These are phyloP conservation scores for Candida arabinofermentans DNA, from an alignment of 805 yeast genomes.

Conservation along the genomic window DNA sequence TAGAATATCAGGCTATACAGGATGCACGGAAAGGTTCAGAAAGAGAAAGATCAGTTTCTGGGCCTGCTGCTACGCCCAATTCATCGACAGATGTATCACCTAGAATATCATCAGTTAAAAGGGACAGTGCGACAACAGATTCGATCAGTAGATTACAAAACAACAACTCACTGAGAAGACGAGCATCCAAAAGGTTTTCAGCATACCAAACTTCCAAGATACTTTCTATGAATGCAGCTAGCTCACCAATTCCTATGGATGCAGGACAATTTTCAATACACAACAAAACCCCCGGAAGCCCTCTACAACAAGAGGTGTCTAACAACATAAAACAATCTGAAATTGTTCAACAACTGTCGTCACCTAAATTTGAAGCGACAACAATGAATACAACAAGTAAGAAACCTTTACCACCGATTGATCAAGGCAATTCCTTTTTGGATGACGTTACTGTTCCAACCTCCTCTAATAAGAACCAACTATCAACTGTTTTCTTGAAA, in stretches of 20 bases:
- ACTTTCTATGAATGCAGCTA: conserved; percentile 23
- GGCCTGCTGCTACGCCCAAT: conserved; percentile 18
- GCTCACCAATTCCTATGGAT: conserved; percentile 9
- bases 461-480: background rate
- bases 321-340: conserved; percentile 24
- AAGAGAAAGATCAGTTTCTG: conserved; percentile 23
- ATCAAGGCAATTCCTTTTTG: background rate
- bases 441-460: background rate
- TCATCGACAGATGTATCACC: background rate
- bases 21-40: conserved; percentile 14
- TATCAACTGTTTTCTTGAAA: conserved; percentile 37
- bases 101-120: conserved; percentile 10
- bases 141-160: conserved; percentile 77
- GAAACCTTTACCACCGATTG: conserved; percentile 1
- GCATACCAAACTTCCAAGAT: conserved; percentile 64
- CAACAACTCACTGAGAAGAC: conserved; percentile 77
- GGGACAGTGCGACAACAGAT: conserved; percentile 29
- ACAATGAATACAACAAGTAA: background rate
- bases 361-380: conserved; percentile 14
- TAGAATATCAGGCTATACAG: conserved; percentile 27
- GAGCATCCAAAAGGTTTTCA: conserved; percentile 91
- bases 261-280: conserved; percentile 5
- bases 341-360: conserved; percentile 16
- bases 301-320: conserved; percentile 22
- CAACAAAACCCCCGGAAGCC: conserved; percentile 19